phyloP scores from a whole-genome alignment of 148 eudicot species.

The Fagopyrum homotropicum region DNA sequence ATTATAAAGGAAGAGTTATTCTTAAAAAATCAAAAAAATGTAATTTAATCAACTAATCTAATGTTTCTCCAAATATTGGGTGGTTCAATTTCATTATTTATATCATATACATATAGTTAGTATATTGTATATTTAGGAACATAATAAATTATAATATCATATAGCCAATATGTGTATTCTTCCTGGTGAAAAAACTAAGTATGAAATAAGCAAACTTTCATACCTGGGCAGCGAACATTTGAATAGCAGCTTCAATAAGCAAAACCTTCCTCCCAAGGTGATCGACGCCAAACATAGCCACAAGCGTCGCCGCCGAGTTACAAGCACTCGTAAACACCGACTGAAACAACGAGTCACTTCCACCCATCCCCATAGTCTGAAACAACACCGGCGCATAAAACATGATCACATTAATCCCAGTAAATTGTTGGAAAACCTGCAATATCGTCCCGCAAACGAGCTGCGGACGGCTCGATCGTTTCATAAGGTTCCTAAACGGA shows the following conservation, averaged over 20 bases:
- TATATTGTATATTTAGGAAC: no score
- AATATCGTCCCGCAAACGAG: conserved; percentile 41
- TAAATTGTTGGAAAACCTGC: conserved; percentile 64
- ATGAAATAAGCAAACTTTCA: no score
- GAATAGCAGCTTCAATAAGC: conserved; percentile 71
- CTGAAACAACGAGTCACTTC: conserved; percentile 65
- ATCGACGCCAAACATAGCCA: conserved; percentile 75
- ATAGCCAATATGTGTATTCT: no score
- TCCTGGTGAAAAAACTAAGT: no score
- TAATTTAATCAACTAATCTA: no score
- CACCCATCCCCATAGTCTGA: conserved; percentile 66
- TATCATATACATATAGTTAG: no score
- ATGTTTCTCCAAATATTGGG: no score
- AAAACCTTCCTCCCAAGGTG: conserved; percentile 61
- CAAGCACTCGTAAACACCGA: conserved; percentile 76
- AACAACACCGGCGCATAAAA: conserved; percentile 90
- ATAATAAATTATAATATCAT: no score
- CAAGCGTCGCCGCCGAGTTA: conserved; percentile 67
- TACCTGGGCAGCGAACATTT: conserved; percentile 75
- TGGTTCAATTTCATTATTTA: no score
- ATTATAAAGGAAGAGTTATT: no score
- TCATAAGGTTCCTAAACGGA: conserved; percentile 51
- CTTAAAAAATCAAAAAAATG: no score
- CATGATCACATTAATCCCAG: conserved; percentile 95
- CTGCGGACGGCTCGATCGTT: conserved; percentile 44